Evolutionary conservation across 768 basidiomycete genomes (phyloP), one percentile per base, ranked within the genome.

Genomic region (Phaffia tasmanica): DNA sequence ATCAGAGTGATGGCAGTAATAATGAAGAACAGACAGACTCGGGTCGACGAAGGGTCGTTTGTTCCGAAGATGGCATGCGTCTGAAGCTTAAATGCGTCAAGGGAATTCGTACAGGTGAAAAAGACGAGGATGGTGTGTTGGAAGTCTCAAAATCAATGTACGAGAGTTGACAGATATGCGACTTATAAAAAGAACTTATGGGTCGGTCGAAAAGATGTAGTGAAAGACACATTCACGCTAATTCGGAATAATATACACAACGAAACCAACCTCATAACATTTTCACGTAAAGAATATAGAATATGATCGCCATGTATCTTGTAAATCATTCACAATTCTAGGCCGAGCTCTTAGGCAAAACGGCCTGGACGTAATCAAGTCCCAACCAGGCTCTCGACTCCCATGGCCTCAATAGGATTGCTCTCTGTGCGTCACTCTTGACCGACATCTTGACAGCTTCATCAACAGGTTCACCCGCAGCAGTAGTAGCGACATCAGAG

Each of bases 371-470:
- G 35, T 42, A 42, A 11, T 67, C 66, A 30, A 67, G 48, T 32
- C 53, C 66, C 1, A 32, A 15, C 73, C 73, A 72, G 4, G 54
- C 64, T 25, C 68, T 63, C 30, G 55, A 56, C 30, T 70, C 74
- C 72, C 73, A 76, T 0, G 75, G 75, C 19, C 70, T 57, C 19
- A 71, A 57, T 66, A 71, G 70, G 25, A 73, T 72, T 23, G 65
- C 70, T 49, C 67, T 71, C 66, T 72, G 69, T 3, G 72, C 67
- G 29, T 70, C 70, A 25, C 66, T 56, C 61, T 64, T 62, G 3
- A 60, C 67, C 51, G 58, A n/a, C 23, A 49, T 35, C n/a, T 8
- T 25, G 68, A 55, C 69, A 15, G 50, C 29, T 57, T 60, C 49
- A 23, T 61, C 54, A n/a, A 32, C 23, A 19, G 49, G 67, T 55